These are phyloP conservation scores for Blastomyces emzantsi DNA, from an alignment of 2,329 filamentous ascomycete species.

Conservation along the genomic window DNA sequence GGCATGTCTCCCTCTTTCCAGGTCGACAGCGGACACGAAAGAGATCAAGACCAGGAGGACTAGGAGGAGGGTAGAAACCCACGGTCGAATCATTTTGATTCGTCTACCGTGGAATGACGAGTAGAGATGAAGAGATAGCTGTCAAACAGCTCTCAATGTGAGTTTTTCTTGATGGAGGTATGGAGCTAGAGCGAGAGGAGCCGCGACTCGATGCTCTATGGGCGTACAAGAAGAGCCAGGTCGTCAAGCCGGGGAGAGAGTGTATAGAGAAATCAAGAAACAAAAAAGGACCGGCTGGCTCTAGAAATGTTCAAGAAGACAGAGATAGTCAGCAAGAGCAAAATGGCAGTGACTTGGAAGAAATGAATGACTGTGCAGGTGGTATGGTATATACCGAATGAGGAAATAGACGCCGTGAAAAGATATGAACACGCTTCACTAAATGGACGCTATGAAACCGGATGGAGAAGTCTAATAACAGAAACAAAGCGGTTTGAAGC, in stretches of 20 bases:
- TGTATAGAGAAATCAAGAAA: not conserved
- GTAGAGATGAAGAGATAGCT: not conserved
- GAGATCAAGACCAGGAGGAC: not conserved
- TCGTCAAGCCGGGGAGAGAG: not conserved
- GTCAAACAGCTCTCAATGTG: not conserved
- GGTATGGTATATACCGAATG: not conserved
- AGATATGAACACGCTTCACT: not conserved
- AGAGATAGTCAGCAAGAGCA: not conserved
- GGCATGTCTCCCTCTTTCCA: not conserved
- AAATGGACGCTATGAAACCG: no score
- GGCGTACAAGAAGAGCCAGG: not conserved
- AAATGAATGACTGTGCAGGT: not conserved
- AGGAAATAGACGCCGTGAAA: not conserved
- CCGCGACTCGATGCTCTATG: not conserved
- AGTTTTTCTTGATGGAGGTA: not conserved
- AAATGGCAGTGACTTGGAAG: not conserved
- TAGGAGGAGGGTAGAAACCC: constrained; percentile 2
- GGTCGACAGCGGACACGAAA: not conserved
- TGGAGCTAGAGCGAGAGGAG: not conserved
- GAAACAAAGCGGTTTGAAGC: not conserved
- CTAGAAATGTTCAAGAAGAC: not conserved
- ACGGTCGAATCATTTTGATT: constrained; percentile 4
- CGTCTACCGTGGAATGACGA: not conserved
- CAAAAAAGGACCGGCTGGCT: not conserved
- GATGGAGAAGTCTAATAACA: not conserved